These are phyloP conservation scores for Leptomonas pyrrhocoris DNA, from an alignment of 208 protist species.

Conservation along the genomic window DNA sequence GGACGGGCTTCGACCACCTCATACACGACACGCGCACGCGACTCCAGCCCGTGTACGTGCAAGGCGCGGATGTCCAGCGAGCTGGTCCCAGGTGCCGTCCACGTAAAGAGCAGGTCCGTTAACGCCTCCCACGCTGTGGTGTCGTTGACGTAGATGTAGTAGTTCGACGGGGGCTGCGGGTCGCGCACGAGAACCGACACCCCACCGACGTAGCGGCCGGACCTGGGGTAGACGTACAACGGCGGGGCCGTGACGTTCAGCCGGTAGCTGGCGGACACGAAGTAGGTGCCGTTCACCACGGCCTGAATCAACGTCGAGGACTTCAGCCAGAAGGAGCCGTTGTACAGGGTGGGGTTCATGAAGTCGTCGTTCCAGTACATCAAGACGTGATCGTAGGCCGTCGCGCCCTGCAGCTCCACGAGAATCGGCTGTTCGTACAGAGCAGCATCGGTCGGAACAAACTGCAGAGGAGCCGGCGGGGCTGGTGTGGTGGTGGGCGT, in stretches of 20 bases:
- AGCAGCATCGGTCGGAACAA: constrained; percentile 30
- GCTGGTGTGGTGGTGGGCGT: constrained; percentile 4
- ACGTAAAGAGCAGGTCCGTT: constrained; percentile 26
- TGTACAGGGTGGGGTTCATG: constrained; percentile 38
- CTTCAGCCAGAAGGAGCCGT: constrained; percentile 56
- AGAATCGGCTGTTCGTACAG: constrained; percentile 51
- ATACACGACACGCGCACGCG: constrained; percentile 35
- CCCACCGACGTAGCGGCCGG: constrained; percentile 63
- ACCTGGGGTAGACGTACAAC: constrained; percentile 51
- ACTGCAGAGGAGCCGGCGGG: constrained; percentile 18
- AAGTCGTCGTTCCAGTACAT: constrained; percentile 46
- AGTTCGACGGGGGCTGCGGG: constrained; percentile 31
- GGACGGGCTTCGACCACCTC: constrained; percentile 36
- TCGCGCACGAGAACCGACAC: constrained; percentile 49
- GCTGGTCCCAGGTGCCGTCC: constrained; percentile 36
- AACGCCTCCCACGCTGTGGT: constrained; percentile 22
- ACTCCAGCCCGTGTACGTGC: constrained; percentile 48
- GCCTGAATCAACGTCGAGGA: constrained; percentile 46
- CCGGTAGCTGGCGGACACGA: constrained; percentile 37
- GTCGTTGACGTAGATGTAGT: constrained; percentile 56
- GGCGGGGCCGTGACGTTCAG: constrained; percentile 36
- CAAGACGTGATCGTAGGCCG: constrained; percentile 31
- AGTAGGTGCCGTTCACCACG: constrained; percentile 43
- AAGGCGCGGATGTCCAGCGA: constrained; percentile 35
- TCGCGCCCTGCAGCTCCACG: constrained; percentile 41